Base-by-base conservation (phyloP, 169 alveolate genomes). In the Plasmodium adleri region DNA sequence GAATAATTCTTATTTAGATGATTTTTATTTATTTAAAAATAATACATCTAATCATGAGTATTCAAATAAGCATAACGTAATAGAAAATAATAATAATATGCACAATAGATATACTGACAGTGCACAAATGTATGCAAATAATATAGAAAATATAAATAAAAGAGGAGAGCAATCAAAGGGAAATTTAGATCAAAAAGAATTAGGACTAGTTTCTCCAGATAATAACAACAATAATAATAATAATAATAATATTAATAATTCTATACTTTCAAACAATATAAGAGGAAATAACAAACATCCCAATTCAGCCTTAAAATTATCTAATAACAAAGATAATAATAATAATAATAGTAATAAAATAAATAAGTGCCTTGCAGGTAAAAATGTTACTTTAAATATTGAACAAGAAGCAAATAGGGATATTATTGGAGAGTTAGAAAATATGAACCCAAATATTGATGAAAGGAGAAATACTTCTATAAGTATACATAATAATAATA, bases 1-100 rank as follows among this genome's bases (percentile, higher is more conserved):
- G 47, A 60, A 60, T 24, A 60, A 60, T 24, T 60, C 70, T 20
- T 60, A 60, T 60, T 10, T 60, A 1, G 70, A 17, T 24, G 70
- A 17, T 7, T 6, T 22, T 15, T 60, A 17, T 24, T 60, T 39
- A 20, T 60, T 60, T 60, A 60, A 60, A 60, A 60, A 60, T 60
- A 60, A 60, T 12, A 15, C 43, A 60, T 39, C 26, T 1, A 64
- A 64, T 64, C n/a, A 64, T 64, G 50, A 24, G 12, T 62, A 62
- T 62, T 22, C 39, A 3, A 62, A 56, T 56, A 22, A 15, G 6
- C 63, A 56, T 2, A 56, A 10, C 8, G 6, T 4, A 22, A 56
- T 56, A 56, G 17, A 15, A 56, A 54, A 12, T 54, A n/a, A 54
- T 54, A 56, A 56, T 8, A 56, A 56, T 56, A 56, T 56, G 12